Evolutionary conservation across 2,329 filamentous ascomycete genomes (phyloP).

Genomic region (Trichophyton rubrum): DNA sequence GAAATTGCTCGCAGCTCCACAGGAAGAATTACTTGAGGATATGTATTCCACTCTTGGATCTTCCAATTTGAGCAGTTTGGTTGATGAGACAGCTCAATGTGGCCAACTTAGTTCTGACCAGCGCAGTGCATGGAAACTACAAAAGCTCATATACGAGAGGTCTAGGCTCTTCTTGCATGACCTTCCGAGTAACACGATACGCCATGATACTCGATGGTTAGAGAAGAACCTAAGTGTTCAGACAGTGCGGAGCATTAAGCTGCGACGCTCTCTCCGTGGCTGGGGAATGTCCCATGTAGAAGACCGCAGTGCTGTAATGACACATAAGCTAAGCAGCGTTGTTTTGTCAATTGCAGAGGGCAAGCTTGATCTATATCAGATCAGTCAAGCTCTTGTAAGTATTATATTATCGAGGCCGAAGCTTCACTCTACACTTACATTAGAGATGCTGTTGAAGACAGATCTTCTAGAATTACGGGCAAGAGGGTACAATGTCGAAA

Average conservation of each 20-base stretch:
- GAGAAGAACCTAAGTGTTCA: slow-evolving; percentile 71
- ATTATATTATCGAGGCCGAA: slow-evolving; percentile 70
- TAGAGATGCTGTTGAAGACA: slow-evolving; percentile 81
- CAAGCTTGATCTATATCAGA: slow-evolving; percentile 75
- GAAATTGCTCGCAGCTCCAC: slow-evolving; percentile 69
- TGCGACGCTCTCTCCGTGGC: slow-evolving; percentile 63
- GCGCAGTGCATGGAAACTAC: slow-evolving; percentile 53
- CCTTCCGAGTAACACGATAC: slow-evolving; percentile 63
- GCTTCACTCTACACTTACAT: slow-evolving; percentile 76
- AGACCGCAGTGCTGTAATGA: slow-evolving; percentile 62
- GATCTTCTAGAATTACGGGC: slow-evolving; percentile 69
- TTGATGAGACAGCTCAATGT: slow-evolving; percentile 65
- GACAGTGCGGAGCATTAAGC: slow-evolving; percentile 63
- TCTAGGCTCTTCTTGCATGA: slow-evolving; percentile 83
- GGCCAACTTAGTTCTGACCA: slow-evolving; percentile 56
- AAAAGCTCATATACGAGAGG: slow-evolving; percentile 74
- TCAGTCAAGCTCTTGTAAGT: slow-evolving; percentile 75
- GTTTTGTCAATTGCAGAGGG: slow-evolving; percentile 64
- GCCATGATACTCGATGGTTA: slow-evolving; percentile 80
- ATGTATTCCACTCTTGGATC: slow-evolving; percentile 78
- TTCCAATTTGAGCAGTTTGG: slow-evolving; percentile 58
- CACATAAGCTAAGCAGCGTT: slow-evolving; percentile 43
- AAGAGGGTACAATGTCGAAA: slow-evolving; percentile 92
- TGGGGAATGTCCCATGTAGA: slow-evolving; percentile 58
- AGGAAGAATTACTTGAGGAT: slow-evolving; percentile 73